A percentile compares a stretch with the other conserved stretches of the same genome.
These are phyloP conservation scores for Myxozyma lipomycoides DNA, from an alignment of 805 yeast genomes.

Conservation along the genomic window DNA sequence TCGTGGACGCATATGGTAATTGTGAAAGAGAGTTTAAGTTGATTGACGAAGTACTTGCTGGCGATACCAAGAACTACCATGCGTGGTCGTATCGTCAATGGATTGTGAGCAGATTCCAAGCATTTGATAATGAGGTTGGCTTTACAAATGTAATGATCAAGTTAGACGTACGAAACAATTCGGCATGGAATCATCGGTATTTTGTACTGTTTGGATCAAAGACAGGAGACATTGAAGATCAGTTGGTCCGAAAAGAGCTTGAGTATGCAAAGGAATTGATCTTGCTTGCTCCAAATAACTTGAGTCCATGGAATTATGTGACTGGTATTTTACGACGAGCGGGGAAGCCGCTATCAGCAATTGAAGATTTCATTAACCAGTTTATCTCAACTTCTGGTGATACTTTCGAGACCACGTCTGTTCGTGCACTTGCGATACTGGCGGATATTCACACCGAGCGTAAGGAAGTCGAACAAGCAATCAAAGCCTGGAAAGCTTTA, in stretches of 20 bases:
- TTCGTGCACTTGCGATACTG: constrained; percentile 61
- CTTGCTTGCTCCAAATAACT: constrained; percentile 67
- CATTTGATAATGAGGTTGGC: constrained; percentile 50
- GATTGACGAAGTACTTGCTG: constrained; percentile 61
- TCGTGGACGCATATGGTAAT: constrained; percentile 17
- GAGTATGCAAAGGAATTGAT: constrained; percentile 46
- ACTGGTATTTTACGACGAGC: constrained; percentile 49
- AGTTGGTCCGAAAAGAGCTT: constrained; percentile 37
- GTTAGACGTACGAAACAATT: constrained; percentile 76
- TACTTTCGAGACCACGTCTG: constrained; percentile 39
- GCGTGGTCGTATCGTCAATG: constrained; percentile 93
- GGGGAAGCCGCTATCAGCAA: constrained; percentile 35
- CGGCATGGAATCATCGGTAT: constrained; percentile 89
- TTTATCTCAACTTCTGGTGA: constrained; percentile 39
- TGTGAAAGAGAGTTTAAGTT: constrained; percentile 61
- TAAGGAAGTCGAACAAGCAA: constrained; percentile 39
- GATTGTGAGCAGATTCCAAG: constrained; percentile 58
- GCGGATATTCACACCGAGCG: constrained; percentile 47
- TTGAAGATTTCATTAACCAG: constrained; percentile 46
- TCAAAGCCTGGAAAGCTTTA: constrained; percentile 49
- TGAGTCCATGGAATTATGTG: constrained; percentile 82
- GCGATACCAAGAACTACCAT: constrained; percentile 88
- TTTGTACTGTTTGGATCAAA: constrained; percentile 46
- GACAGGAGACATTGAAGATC: constrained; percentile 37
- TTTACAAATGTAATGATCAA: constrained; percentile 50